A percentile compares a stretch with the other conserved stretches of the same genome.
Evolutionary conservation across 768 basidiomycete genomes (phyloP).

Genomic region (Suillus occidentalis): DNA sequence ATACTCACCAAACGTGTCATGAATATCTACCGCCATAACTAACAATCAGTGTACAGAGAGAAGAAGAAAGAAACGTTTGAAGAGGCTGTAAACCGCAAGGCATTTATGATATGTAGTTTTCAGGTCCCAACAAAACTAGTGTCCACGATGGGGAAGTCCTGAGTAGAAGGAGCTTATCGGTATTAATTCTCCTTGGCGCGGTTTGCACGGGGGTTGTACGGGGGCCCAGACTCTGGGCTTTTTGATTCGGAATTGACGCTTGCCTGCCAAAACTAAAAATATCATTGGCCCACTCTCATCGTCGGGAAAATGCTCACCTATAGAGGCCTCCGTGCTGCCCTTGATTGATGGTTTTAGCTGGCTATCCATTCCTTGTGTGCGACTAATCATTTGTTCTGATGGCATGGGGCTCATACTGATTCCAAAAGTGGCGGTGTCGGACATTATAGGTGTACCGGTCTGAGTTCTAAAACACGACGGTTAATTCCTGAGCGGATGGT

Average conservation of each 20-base stretch:
- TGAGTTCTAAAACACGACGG: neutral
- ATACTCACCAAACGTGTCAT: slow-evolving; percentile 10
- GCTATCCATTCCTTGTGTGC: too few species aligned
- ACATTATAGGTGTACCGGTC: neutral
- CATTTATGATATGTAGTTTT: neutral
- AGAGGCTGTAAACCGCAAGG: neutral
- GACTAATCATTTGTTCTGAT: too few species aligned
- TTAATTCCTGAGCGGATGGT: neutral
- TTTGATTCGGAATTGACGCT: too few species aligned
- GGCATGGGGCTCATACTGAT: too few species aligned
- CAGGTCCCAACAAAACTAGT: slow-evolving; percentile 2
- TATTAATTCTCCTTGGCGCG: neutral
- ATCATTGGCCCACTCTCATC: too few species aligned
- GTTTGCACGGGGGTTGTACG: neutral
- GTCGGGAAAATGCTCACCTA: too few species aligned
- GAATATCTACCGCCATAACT: slow-evolving; percentile 5
- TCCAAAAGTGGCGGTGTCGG: too few species aligned
- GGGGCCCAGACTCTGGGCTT: neutral
- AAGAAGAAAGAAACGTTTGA: neutral
- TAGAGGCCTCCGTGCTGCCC: too few species aligned
- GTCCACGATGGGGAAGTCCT: neutral
- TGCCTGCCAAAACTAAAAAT: too few species aligned
- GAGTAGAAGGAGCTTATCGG: neutral
- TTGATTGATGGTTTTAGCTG: too few species aligned
- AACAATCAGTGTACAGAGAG: neutral